phyloP scores from a whole-genome alignment of 2,329 filamentous ascomycete species.

The Pestalotiopsis sp. region DNA sequence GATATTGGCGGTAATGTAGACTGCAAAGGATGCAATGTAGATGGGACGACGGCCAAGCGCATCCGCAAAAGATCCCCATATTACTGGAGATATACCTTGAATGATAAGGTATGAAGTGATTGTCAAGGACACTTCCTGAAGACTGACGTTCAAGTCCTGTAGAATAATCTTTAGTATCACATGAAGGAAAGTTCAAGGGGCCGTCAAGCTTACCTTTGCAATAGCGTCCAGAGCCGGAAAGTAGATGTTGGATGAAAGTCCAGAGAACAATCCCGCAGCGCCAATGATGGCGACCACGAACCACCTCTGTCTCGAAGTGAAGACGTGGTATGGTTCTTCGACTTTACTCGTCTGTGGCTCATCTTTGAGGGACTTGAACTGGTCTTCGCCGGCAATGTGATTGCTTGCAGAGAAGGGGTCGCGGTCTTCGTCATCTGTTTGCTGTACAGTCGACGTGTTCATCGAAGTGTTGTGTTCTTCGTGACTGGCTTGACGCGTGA shows the following conservation, averaged over 20 bases:
- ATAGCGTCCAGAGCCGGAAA: constrained; percentile 45
- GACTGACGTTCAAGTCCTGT: constrained; percentile 32
- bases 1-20: constrained; percentile 51
- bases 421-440: neutral
- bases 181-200: too few relatives aligned
- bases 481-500: neutral
- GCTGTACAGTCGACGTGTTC: neutral
- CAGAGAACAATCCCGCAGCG: constrained; percentile 54
- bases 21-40: constrained; percentile 46
- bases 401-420: neutral
- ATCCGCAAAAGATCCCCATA: constrained; percentile 53
- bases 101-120: constrained; percentile 52
- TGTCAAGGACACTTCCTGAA: constrained; percentile 38
- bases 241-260: constrained; percentile 54
- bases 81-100: constrained; percentile 50
- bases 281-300: constrained; percentile 51
- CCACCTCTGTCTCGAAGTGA: constrained; percentile 41
- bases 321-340: constrained; percentile 34
- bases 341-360: neutral
- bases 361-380: neutral
- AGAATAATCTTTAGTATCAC: neutral
- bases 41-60: constrained; percentile 45
- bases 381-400: neutral
- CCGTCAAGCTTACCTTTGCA: constrained; percentile 26
- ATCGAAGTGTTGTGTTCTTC: neutral